These are phyloP conservation scores for Fusarium pseudoanthophilum DNA, from an alignment of 2,329 filamentous ascomycete genomes.

Conservation along the genomic window DNA sequence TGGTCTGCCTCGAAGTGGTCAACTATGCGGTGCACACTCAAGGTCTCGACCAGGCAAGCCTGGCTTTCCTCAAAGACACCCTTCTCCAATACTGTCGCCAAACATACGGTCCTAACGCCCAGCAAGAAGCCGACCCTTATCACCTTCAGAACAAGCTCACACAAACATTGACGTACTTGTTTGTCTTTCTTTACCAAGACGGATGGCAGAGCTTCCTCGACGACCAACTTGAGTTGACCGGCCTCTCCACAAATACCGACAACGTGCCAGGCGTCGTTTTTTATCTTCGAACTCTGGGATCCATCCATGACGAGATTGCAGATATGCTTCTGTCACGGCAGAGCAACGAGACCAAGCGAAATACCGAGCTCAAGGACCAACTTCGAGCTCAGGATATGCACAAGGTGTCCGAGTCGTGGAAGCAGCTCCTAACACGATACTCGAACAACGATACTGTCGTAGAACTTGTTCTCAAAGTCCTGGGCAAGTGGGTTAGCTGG, in stretches of 20 bases:
- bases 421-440: conserved; percentile 86
- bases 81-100: conserved; percentile 83
- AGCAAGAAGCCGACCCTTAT: conserved; percentile 73
- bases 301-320: conserved; percentile 96
- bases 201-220: conserved; percentile 93
- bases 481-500: conserved; percentile 99
- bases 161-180: conserved; percentile 94
- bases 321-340: conserved; percentile 87
- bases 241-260: conserved; percentile 69
- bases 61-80: conserved; percentile 81
- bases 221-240: conserved; percentile 84
- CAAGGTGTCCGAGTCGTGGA: conserved; percentile 90
- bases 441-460: conserved; percentile 76
- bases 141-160: conserved; percentile 96
- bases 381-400: conserved; percentile 87
- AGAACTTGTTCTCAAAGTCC: conserved; percentile 89
- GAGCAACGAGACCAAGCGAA: conserved; percentile 81
- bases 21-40: conserved; percentile 90
- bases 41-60: conserved; percentile 75
- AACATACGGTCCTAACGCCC: conserved; percentile 72
- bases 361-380: conserved; percentile 90
- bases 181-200: conserved; percentile 84
- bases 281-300: conserved; percentile 87
- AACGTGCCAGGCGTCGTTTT: conserved; percentile 83
- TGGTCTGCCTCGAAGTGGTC: conserved; percentile 91